A percentile compares a stretch with the other conserved stretches of the same genome.
Evolutionary conservation across 805 yeast species (phyloP).

Genomic region (Yamadazyma insecticola): DNA sequence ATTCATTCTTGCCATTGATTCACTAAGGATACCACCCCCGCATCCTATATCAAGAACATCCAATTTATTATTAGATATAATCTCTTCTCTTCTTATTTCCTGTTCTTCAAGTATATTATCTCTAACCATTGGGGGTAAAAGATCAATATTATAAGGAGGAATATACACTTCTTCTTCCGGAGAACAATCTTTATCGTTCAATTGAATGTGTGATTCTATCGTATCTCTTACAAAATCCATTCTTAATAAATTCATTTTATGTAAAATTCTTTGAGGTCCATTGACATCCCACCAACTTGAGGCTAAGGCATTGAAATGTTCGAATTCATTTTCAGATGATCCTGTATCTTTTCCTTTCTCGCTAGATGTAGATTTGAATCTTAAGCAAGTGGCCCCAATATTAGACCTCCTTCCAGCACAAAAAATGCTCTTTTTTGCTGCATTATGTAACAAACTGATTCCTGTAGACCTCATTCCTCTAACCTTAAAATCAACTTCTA

Average conservation of each 20-base stretch:
- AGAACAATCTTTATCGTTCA: constrained; percentile 29
- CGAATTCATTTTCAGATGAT: constrained; percentile 58
- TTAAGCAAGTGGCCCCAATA: too few species aligned
- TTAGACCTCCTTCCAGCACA: too few species aligned
- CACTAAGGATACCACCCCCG: constrained; percentile 95
- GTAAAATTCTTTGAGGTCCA: constrained; percentile 91
- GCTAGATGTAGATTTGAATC: constrained; percentile 1
- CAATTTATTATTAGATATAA: constrained; percentile 33
- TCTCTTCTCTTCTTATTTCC: constrained; percentile 38
- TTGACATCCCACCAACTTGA: constrained; percentile 97
- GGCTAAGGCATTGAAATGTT: constrained; percentile 83
- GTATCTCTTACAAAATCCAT: constrained; percentile 79
- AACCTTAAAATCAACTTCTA: too few species aligned
- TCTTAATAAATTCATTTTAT: constrained; percentile 87
- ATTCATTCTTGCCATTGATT: constrained; percentile 75
- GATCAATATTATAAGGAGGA: constrained; percentile 70
- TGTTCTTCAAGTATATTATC: constrained; percentile 47
- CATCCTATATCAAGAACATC: constrained; percentile 87
- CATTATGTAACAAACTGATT: too few species aligned
- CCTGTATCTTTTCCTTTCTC: too few species aligned
- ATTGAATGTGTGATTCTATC: constrained; percentile 39
- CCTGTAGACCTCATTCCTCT: too few species aligned
- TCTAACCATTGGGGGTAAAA: constrained; percentile 58
- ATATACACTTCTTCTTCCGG: constrained; percentile 52
- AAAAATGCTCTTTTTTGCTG: too few species aligned